Base-by-base conservation (phyloP, 176 grass and related monocot genomes). In the Triticum urartu region DNA sequence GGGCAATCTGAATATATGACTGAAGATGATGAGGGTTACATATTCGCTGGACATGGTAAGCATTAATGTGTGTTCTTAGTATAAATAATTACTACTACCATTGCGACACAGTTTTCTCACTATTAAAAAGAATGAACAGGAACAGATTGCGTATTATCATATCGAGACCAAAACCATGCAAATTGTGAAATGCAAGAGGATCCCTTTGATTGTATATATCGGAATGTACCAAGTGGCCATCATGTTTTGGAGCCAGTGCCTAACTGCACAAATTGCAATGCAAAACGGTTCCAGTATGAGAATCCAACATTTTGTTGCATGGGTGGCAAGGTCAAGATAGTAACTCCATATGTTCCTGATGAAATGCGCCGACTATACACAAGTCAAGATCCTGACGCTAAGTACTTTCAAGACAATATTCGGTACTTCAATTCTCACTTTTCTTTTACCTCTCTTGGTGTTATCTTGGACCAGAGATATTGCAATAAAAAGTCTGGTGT, bases 241-340 rank as follows among this genome's bases (percentile, higher is more conserved):
- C 64, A 67, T 67, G 26, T 67, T 15, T 22, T 34, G 28, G 2
- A 34, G 28, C 4, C 12, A 33, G 12, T 13, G 14, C 34, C 79
- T 14, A 72, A 72, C 7, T 74, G 45, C 21, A 34, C 2, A 21
- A 21, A 73, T 72, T 72, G 81, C 50, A 52, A 28, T 22, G 38
- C 40, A 10, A 84, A 74, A 34, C 26, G 54, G 17, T 72, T 74
- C 5, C 81, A 84, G 1, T 84, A 58, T 35, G 66, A 84, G 72
- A 48, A 33, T 32, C 81, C 43, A n/a, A 72, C 81, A 20, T 84
- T 84, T 60, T 84, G 40, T 73, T 84, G 48, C 48, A 52, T 52
- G 48, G 48, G 48, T 17, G 48, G 48, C 4, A 17, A 52, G 48
- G 48, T 52, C 34, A 54, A 84, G 9, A 30, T 84, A 26, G n/a